These are phyloP conservation scores for Stagonosporopsis cucurbitacearum DNA, from an alignment of 2,329 filamentous ascomycete species.

Conservation along the genomic window DNA sequence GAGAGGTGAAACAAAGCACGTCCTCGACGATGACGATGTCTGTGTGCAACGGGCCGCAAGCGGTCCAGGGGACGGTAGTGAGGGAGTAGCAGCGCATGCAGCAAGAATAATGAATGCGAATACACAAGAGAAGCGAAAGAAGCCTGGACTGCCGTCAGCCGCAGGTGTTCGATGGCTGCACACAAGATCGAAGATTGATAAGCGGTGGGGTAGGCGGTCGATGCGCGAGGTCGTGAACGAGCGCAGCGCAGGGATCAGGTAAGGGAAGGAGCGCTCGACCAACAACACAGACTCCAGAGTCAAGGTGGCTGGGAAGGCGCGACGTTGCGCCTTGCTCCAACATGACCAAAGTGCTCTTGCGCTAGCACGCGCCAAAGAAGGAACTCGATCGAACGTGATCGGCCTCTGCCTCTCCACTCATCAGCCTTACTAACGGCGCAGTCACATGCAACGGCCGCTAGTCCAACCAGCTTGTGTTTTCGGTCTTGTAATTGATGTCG, in stretches of 20 bases:
- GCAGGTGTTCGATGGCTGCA: conserved; percentile 1
- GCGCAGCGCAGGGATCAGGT: conserved; percentile 21
- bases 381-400: conserved; percentile 36
- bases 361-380: conserved; percentile 17
- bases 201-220: conserved; percentile 14
- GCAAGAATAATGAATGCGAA: conserved; percentile 23
- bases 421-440: conserved; percentile 25
- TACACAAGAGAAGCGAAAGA: conserved; percentile 30
- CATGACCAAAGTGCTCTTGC: conserved; percentile 25
- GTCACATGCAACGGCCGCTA: conserved; percentile 18
- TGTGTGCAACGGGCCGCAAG: conserved; percentile 30
- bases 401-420: conserved; percentile 25
- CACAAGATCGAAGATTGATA: conserved; percentile 17
- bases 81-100: conserved; percentile 20
- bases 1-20: conserved; percentile 43
- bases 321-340: conserved; percentile 20
- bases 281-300: conserved; percentile 13
- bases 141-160: conserved; percentile 18
- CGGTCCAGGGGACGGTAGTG: conserved; percentile 20
- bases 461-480: background rate
- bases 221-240: conserved; percentile 10
- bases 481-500: background rate
- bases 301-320: conserved; percentile 29
- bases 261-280: conserved; percentile 7
- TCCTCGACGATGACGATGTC: conserved; percentile 28